Percentiles rank a stretch among this genome's conserved stretches.
These are phyloP conservation scores for Hericium erinaceus DNA, from an alignment of 768 basidiomycete species.

Conservation along the genomic window DNA sequence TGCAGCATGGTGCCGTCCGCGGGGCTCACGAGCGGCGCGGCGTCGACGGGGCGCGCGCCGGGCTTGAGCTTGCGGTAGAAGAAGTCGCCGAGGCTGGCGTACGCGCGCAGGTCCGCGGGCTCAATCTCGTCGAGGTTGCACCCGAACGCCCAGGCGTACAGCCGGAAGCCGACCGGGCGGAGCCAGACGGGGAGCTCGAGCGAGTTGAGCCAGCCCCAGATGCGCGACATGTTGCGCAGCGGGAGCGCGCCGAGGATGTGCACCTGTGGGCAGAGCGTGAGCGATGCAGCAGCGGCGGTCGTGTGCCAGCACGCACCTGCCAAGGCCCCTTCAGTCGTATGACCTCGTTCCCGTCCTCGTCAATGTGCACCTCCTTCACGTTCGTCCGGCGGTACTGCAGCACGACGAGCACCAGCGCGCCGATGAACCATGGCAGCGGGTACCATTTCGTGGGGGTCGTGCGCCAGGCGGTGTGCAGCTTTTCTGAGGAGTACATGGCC, in stretches of 20 bases:
- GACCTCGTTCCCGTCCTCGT: constrained; percentile 77
- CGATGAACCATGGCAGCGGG: constrained; percentile 84
- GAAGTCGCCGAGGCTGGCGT: constrained; percentile 87
- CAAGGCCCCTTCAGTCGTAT: constrained; percentile 83
- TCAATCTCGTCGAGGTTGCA: constrained; percentile 93
- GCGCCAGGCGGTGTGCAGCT: constrained; percentile 69
- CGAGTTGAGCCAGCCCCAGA: constrained; percentile 96
- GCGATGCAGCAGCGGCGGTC: background rate
- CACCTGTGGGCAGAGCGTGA: constrained; percentile 41
- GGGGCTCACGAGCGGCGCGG: constrained; percentile 63
- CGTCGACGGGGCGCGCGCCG: constrained; percentile 69
- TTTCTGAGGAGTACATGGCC: constrained; percentile 31
- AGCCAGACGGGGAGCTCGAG: constrained; percentile 92
- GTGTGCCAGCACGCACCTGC: constrained; percentile 51
- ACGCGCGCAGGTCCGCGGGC: constrained; percentile 62
- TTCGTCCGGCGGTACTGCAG: constrained; percentile 57
- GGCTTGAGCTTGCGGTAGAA: constrained; percentile 85
- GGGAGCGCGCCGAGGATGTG: constrained; percentile 94
- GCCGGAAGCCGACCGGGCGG: constrained; percentile 78
- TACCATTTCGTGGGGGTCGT: constrained; percentile 93
- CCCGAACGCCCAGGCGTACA: constrained; percentile 85
- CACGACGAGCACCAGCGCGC: constrained; percentile 76
- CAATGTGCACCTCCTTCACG: constrained; percentile 59
- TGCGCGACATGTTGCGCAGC: constrained; percentile 85
- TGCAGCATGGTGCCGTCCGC: constrained; percentile 92